Base-by-base conservation (phyloP, 2,329 filamentous ascomycete genomes). In the Fusarium torulosum region DNA sequence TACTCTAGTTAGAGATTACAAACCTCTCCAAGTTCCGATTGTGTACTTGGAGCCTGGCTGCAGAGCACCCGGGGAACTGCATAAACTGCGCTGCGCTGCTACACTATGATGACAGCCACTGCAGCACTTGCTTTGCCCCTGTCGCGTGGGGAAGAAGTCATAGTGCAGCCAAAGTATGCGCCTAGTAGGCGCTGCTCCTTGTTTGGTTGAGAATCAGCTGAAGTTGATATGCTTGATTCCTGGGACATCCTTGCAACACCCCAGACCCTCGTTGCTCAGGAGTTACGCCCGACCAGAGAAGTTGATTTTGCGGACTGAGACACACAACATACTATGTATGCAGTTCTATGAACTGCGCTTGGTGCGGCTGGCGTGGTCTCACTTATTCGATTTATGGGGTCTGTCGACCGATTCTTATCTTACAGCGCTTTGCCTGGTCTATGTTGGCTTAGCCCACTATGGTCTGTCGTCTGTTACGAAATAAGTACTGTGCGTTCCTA, bases 361-460 rank as follows among this genome's bases (percentile, higher is more conserved):
- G 53, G 57, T 53, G 66, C 66, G 66, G 50, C 66, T 67, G 62
- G 50, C 59, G 55, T 40, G 47, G 37, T 53, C 41, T 42, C 40
- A 19, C 50, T 21, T 13, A 11, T 15, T 53, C 15, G 9, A 38
- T 47, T 43, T 42, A 20, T 20, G 33, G 37, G 31, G 29, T 41
- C 27, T 56, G 31, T 49, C 31, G 20, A 46, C 31, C 43, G 42
- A 35, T 29, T 46, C 25, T 53, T 27, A 42, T 33, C 46, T 31
- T 61, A 35, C 27, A 58, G 13, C n/a, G 25, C 6, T 52, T 27
- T 43, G 59, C 61, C 61, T 42, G 37, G 45, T 53, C 44, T 19
- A 43, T 41, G 19, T 44, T 52, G 20, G 49, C 25, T 43, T 21
- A 49, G 35, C 41, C 37, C 55, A 53, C 50, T 19, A 35, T 41